Evolutionary conservation across 2,329 filamentous ascomycete species (phyloP).

Genomic region (Pseudocercospora eumusae): DNA sequence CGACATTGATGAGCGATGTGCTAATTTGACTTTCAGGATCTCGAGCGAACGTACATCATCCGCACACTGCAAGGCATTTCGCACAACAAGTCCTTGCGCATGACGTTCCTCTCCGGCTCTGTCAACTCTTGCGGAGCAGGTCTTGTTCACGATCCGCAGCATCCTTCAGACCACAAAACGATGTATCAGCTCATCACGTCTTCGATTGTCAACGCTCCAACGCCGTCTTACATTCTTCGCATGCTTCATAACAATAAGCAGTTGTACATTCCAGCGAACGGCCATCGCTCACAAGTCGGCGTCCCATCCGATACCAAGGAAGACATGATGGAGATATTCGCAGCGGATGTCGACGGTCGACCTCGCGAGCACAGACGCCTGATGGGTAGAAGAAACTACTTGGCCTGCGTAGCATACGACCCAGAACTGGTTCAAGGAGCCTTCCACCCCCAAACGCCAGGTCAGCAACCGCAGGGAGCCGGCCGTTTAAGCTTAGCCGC

Average conservation of each 20-base stretch:
- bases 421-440: slow-evolving; percentile 67
- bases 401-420: slow-evolving; percentile 91
- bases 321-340: slow-evolving; percentile 99
- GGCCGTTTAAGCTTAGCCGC: slow-evolving; percentile 77
- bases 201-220: slow-evolving; percentile 86
- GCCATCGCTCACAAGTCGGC: slow-evolving; percentile 59
- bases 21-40: slow-evolving; percentile 58
- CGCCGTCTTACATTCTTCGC: slow-evolving; percentile 82
- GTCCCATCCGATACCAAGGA: slow-evolving; percentile 90
- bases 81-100: slow-evolving; percentile 90
- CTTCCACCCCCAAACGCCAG: slow-evolving; percentile 27
- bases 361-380: slow-evolving; percentile 82
- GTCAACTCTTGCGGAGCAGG: slow-evolving; percentile 92
- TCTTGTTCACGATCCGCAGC: slow-evolving; percentile 87
- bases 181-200: slow-evolving; percentile 99
- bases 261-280: slow-evolving; percentile 88
- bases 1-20: slow-evolving; percentile 6
- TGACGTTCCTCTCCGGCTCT: slow-evolving; percentile 93
- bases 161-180: slow-evolving; percentile 92
- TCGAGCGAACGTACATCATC: slow-evolving; percentile 94
- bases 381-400: slow-evolving; percentile 91
- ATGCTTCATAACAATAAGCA: slow-evolving; percentile 94
- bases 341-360: slow-evolving; percentile 83
- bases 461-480: slow-evolving; percentile 36
- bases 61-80: slow-evolving; percentile 92